phyloP scores from a whole-genome alignment of 2,329 filamentous ascomycete species.

The Nectriaceae sp. region DNA sequence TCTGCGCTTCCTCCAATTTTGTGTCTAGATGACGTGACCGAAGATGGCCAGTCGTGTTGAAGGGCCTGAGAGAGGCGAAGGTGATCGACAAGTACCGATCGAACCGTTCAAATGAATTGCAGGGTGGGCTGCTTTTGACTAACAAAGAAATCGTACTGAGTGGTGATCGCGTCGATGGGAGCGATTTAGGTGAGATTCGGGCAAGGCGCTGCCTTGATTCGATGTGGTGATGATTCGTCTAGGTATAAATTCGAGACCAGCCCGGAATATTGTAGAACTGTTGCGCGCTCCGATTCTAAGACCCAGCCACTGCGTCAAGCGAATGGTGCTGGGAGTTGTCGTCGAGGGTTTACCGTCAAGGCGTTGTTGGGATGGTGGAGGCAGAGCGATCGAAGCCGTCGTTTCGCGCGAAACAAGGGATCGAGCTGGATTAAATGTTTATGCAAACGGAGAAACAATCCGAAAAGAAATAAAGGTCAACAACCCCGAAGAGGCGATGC shows the following conservation, averaged over 20 bases:
- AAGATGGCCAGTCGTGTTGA: constrained; percentile 23
- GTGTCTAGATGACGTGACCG: constrained; percentile 26
- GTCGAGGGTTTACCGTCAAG: constrained; percentile 43
- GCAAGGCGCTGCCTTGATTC: constrained; percentile 39
- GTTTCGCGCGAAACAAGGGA: constrained; percentile 29
- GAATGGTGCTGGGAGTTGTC: constrained; percentile 36
- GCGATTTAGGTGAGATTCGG: constrained; percentile 11
- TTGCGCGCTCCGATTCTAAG: constrained; percentile 29
- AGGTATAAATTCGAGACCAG: constrained; percentile 49
- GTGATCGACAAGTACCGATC: constrained; percentile 13
- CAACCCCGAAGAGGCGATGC: constrained; percentile 25
- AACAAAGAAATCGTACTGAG: constrained; percentile 5
- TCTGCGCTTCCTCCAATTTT: constrained; percentile 28
- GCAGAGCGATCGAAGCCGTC: constrained; percentile 32
- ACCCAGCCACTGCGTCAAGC: constrained; percentile 49
- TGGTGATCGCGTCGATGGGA: constrained; percentile 6
- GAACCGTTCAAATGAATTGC: constrained; percentile 17
- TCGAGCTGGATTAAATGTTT: constrained; percentile 43
- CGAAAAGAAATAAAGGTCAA: constrained; percentile 31
- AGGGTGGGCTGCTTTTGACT: constrained; percentile 6
- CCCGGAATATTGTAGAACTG: constrained; percentile 39
- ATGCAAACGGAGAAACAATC: constrained; percentile 42
- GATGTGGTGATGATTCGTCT: constrained; percentile 27
- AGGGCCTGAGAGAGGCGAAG: constrained; percentile 18
- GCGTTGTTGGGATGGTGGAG: constrained; percentile 26